A percentile compares a stretch with the other conserved stretches of the same genome.
Evolutionary conservation across 2,329 filamentous ascomycete species (phyloP).

Genomic region (Scortechinia acanthostroma): DNA sequence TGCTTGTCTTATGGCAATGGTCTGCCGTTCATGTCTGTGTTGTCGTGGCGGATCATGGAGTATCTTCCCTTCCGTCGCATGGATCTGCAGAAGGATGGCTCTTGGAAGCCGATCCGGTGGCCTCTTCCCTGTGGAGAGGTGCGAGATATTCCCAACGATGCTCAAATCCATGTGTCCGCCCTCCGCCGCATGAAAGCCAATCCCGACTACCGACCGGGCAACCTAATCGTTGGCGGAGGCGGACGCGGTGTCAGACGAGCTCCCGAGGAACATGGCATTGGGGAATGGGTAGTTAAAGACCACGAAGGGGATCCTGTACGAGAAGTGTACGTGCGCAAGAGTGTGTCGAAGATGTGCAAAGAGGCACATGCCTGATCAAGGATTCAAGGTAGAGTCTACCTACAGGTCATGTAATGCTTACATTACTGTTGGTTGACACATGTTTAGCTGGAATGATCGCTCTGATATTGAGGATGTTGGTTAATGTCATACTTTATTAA

Average conservation of each 20-base stretch:
- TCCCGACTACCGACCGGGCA: constrained; percentile 64
- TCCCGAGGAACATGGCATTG: constrained; percentile 55
- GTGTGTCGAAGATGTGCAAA: constrained; percentile 4
- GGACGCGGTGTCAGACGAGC: constrained; percentile 62
- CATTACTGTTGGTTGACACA: too few relatives aligned
- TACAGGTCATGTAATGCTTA: too few relatives aligned
- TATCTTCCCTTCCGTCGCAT: constrained; percentile 75
- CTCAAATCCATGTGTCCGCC: constrained; percentile 67
- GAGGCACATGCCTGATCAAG: too few relatives aligned
- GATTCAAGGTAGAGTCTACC: too few relatives aligned
- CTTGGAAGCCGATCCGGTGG: constrained; percentile 76
- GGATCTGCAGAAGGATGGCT: constrained; percentile 67
- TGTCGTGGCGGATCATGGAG: constrained; percentile 74
- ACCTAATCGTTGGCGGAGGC: constrained; percentile 73
- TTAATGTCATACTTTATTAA: too few relatives aligned
- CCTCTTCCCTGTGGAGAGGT: constrained; percentile 72
- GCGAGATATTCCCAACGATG: constrained; percentile 68
- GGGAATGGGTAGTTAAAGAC: constrained; percentile 64
- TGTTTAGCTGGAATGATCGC: too few relatives aligned
- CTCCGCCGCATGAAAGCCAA: constrained; percentile 65
- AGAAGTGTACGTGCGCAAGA: constrained; percentile 52
- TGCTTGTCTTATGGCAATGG: constrained; percentile 61
- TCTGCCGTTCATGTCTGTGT: constrained; percentile 41
- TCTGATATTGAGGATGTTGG: too few relatives aligned
- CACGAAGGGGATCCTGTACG: constrained; percentile 62